Evolutionary conservation across 2,329 filamentous ascomycete species (phyloP).

Genomic region (Anisogramma anomala): DNA sequence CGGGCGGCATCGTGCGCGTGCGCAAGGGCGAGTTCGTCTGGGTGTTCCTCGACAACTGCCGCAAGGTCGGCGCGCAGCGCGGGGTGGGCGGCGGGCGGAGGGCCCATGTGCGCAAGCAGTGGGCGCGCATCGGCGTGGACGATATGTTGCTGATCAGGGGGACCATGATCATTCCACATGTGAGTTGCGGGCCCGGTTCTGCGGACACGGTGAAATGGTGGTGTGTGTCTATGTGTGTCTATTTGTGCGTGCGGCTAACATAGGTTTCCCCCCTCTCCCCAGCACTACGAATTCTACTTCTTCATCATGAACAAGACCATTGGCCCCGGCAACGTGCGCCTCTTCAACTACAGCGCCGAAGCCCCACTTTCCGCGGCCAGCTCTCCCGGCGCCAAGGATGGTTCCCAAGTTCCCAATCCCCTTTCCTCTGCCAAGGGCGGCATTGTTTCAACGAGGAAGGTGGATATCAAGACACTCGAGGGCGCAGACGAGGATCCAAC

Average conservation of each 20-base stretch:
- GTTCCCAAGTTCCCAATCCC: conserved; percentile 21
- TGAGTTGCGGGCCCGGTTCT: conserved; percentile 38
- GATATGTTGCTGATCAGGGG: conserved; percentile 88
- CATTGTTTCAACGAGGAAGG: conserved; percentile 24
- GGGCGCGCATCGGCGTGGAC: conserved; percentile 89
- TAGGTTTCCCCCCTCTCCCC: conserved; percentile 16
- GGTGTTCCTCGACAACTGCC: conserved; percentile 83
- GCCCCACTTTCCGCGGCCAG: conserved; percentile 23
- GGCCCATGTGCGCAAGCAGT: conserved; percentile 61
- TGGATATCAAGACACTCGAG: conserved; percentile 51
- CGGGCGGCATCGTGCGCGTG: conserved; percentile 70
- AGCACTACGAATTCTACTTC: conserved; percentile 97
- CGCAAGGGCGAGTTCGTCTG: conserved; percentile 91
- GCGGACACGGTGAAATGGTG: background rate
- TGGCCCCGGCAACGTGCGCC: conserved; percentile 56
- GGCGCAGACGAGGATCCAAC: conserved; percentile 67
- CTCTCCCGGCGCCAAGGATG: background rate
- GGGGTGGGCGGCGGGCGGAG: conserved; percentile 58
- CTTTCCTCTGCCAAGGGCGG: conserved; percentile 27
- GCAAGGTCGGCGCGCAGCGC: conserved; percentile 78
- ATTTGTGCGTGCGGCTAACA: conserved; percentile 15
- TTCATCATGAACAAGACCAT: conserved; percentile 82
- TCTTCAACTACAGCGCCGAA: conserved; percentile 65
- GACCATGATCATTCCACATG: conserved; percentile 86
- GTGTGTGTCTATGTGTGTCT: background rate